Percentiles rank a stretch among this genome's conserved stretches.
phyloP scores from a whole-genome alignment of 345 rosid genomes.

The Leavenworthia alabamica region DNA sequence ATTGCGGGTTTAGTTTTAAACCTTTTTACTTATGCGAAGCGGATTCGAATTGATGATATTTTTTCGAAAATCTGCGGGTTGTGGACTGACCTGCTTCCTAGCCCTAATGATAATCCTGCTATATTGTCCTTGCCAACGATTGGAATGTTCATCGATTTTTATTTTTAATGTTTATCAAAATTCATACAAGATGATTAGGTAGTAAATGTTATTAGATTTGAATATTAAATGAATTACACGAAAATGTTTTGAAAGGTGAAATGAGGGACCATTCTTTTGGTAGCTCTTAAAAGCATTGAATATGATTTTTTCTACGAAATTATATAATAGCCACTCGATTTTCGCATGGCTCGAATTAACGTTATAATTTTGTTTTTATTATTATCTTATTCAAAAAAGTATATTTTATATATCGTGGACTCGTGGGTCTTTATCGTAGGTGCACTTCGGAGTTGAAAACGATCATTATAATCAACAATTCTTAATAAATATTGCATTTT shows the following conservation, averaged over 20 bases:
- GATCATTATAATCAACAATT: constrained; percentile 15
- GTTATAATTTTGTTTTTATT: constrained; percentile 12
- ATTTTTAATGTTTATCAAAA: background rate
- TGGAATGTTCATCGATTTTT: background rate
- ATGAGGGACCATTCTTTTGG: constrained; percentile 41
- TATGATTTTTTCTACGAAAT: constrained; percentile 21
- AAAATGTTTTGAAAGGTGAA: constrained; percentile 15
- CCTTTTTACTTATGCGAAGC: too few species aligned
- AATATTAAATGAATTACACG: constrained; percentile 19
- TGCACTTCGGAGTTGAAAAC: constrained; percentile 27
- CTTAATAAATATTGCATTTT: background rate
- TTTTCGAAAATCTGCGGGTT: too few species aligned
- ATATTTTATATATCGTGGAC: constrained; percentile 19
- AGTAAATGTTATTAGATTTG: constrained; percentile 26
- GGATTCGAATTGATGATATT: too few species aligned
- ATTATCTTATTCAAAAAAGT: background rate
- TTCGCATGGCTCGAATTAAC: constrained; percentile 27
- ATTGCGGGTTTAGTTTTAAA: too few species aligned
- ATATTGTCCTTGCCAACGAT: background rate
- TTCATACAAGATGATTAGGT: constrained; percentile 1
- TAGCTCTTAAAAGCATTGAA: constrained; percentile 30
- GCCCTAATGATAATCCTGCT: too few species aligned
- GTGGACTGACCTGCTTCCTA: too few species aligned
- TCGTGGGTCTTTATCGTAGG: constrained; percentile 24
- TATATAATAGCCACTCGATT: constrained; percentile 28